These are phyloP conservation scores for Salvia sclarea DNA, from an alignment of 305 asterid species.

Conservation along the genomic window DNA sequence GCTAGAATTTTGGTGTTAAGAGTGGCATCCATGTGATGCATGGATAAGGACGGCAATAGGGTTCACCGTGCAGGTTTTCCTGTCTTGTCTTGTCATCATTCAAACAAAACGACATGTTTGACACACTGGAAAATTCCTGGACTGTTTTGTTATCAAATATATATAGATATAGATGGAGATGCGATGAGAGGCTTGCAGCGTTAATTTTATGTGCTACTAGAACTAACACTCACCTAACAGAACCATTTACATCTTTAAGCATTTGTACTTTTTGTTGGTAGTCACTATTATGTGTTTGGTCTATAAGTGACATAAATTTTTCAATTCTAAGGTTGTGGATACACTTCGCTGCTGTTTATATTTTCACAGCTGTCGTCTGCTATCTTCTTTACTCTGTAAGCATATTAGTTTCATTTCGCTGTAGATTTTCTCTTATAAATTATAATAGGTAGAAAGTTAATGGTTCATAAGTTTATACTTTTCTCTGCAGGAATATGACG, in stretches of 20 bases:
- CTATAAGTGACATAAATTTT: conserved; percentile 33
- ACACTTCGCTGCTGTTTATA: conserved; percentile 83
- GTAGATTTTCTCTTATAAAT: conserved; percentile 17
- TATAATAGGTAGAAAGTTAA: conserved; percentile 17
- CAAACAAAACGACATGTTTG: background rate
- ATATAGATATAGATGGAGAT: background rate
- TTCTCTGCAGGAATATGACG: conserved; percentile 74
- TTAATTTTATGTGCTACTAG: background rate
- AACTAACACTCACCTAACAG: conserved; percentile 5
- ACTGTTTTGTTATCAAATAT: background rate
- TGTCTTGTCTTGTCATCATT: background rate
- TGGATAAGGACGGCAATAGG: background rate
- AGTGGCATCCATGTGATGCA: background rate
- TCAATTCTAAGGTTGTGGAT: conserved; percentile 84
- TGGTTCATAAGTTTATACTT: conserved; percentile 24
- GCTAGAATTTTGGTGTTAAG: background rate
- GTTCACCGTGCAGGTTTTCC: background rate
- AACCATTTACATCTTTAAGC: conserved; percentile 9
- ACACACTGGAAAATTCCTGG: background rate
- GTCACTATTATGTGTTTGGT: conserved; percentile 24
- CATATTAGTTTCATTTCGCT: conserved; percentile 30
- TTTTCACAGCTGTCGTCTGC: conserved; percentile 92
- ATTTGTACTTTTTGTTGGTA: conserved; percentile 11
- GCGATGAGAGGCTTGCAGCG: background rate
- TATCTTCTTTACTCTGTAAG: conserved; percentile 92